These are phyloP conservation scores for Tulasnella sp. DNA, from an alignment of 768 basidiomycete genomes.

Conservation along the genomic window DNA sequence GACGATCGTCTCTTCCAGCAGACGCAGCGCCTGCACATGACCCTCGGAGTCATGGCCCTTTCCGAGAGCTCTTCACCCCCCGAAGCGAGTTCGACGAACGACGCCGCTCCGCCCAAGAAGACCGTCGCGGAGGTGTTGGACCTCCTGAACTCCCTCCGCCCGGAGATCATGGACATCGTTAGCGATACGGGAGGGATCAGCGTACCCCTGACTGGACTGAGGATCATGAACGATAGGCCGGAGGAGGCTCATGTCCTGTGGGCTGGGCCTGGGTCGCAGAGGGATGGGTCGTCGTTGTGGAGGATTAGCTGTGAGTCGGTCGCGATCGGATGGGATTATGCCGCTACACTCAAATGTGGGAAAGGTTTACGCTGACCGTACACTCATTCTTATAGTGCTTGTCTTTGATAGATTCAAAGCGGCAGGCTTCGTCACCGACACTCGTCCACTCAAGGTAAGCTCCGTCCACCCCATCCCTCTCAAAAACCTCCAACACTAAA, in stretches of 20 bases:
- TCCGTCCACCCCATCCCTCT: neutral
- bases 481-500: neutral
- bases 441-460: slow-evolving; percentile 10
- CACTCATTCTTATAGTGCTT: neutral
- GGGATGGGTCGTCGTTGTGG: slow-evolving; percentile 2
- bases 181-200: neutral
- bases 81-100: neutral
- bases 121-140: slow-evolving; percentile 7
- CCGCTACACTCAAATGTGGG: too few relatives aligned
- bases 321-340: neutral
- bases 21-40: neutral
- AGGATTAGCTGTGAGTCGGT: neutral
- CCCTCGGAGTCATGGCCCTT: slow-evolving; percentile 4
- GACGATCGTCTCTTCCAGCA: neutral
- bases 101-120: neutral
- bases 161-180: neutral
- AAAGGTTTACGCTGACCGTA: too few relatives aligned
- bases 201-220: neutral
- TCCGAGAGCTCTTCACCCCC: neutral
- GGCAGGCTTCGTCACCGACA: slow-evolving; percentile 11
- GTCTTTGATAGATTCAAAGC: slow-evolving; percentile 2
- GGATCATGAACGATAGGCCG: neutral
- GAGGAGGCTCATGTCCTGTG: neutral
- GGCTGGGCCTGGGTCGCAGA: neutral
- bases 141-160: neutral